Percentiles rank a stretch among this genome's conserved stretches.
These are phyloP conservation scores for Candida lessepsii DNA, from an alignment of 805 yeast species.

Conservation along the genomic window DNA sequence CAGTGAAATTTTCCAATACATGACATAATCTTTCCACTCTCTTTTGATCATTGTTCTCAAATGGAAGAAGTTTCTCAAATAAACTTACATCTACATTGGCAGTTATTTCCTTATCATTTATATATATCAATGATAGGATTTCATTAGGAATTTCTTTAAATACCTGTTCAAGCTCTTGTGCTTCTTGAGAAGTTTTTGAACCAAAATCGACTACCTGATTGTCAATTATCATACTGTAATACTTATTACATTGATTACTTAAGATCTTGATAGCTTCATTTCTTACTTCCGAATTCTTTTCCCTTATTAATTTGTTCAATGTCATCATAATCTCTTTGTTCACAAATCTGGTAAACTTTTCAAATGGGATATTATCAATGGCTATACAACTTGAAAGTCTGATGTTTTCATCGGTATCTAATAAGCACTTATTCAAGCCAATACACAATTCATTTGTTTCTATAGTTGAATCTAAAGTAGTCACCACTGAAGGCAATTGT, in stretches of 20 bases:
- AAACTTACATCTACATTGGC: conserved; percentile 60
- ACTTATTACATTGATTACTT: conserved; percentile 54
- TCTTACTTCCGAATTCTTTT: conserved; percentile 65
- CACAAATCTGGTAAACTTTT: conserved; percentile 49
- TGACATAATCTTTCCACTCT: conserved; percentile 56
- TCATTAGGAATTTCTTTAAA: conserved; percentile 59
- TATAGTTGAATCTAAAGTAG: conserved; percentile 29
- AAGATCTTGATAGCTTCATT: conserved; percentile 53
- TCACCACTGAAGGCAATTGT: conserved; percentile 49
- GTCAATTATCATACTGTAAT: conserved; percentile 22
- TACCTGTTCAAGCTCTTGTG: conserved; percentile 30
- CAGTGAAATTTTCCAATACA: conserved; percentile 49
- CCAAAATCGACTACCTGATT: conserved; percentile 32
- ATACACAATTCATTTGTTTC: conserved; percentile 31
- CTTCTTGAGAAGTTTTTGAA: conserved; percentile 20
- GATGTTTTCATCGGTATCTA: conserved; percentile 75
- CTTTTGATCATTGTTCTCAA: conserved; percentile 40
- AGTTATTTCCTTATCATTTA: conserved; percentile 68
- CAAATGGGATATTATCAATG: conserved; percentile 46
- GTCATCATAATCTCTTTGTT: conserved; percentile 49
- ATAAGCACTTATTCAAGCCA: conserved; percentile 64
- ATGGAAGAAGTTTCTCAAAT: conserved; percentile 61
- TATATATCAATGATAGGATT: conserved; percentile 64
- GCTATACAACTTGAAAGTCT: conserved; percentile 59
- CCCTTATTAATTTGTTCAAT: conserved; percentile 65